These are phyloP conservation scores for Lepidium aucheri DNA, from an alignment of 345 rosid species.

Conservation along the genomic window DNA sequence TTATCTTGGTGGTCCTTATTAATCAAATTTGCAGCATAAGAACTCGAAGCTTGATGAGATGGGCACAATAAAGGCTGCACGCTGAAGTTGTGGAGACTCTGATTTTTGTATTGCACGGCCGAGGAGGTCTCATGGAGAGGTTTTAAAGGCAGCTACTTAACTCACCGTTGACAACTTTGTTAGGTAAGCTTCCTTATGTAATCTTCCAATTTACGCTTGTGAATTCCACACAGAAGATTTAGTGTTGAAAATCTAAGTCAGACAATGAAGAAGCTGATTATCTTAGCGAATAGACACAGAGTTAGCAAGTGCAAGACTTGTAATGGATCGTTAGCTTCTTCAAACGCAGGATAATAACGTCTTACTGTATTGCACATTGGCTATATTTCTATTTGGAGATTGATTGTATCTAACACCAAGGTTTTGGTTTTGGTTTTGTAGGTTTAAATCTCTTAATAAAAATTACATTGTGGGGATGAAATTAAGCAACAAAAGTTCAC, in stretches of 20 bases:
- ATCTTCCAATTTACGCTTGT: not conserved
- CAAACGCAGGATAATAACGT: too few species aligned
- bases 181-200: slow-evolving; percentile 32
- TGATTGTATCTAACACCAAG: not conserved
- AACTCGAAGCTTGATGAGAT: slow-evolving; percentile 66
- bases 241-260: too few species aligned
- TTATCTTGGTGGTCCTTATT: not conserved
- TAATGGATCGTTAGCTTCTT: too few species aligned
- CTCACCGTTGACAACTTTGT: slow-evolving; percentile 23
- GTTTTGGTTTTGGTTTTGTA: not conserved
- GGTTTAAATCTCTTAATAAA: not conserved
- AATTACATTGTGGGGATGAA: not conserved
- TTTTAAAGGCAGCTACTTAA: slow-evolving; percentile 33
- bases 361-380: not conserved
- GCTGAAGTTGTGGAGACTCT: slow-evolving; percentile 34
- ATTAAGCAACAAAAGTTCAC: not conserved
- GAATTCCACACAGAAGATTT: not conserved
- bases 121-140: slow-evolving; percentile 29
- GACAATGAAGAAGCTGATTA: too few species aligned
- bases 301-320: too few species aligned
- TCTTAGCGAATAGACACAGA: too few species aligned
- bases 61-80: slow-evolving; percentile 55
- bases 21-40: slow-evolving; percentile 49
- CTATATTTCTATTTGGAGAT: not conserved
- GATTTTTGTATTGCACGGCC: not conserved